These are phyloP conservation scores for Dinochytrium kinnereticum DNA, from an alignment of 371 early-diverging fungal genomes.

Conservation along the genomic window DNA sequence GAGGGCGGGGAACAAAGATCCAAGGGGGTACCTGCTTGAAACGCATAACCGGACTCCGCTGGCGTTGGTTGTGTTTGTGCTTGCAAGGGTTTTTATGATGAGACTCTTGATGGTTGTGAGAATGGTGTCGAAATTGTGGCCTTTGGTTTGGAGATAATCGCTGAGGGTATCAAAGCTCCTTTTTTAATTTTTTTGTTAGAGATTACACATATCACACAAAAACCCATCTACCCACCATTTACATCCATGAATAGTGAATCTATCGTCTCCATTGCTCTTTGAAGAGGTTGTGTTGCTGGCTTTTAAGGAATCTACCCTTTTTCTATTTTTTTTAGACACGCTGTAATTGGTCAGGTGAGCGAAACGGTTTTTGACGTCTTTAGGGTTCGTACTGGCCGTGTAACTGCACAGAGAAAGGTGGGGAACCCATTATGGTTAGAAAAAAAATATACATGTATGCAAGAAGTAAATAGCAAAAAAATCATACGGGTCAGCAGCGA, in stretches of 20 bases:
- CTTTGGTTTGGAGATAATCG: constrained; percentile 33
- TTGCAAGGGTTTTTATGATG: constrained; percentile 42
- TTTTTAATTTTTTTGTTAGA: too few relatives aligned
- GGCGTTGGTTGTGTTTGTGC: constrained; percentile 35
- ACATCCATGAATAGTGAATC: not conserved
- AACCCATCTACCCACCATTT: too few relatives aligned
- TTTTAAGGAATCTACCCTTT: not conserved
- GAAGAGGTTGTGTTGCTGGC: not conserved
- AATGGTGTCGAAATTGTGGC: constrained; percentile 36
- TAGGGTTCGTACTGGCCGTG: constrained; percentile 24
- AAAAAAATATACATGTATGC: too few relatives aligned
- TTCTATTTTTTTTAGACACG: constrained; percentile 37
- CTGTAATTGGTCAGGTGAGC: constrained; percentile 49
- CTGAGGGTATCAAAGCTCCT: constrained; percentile 26
- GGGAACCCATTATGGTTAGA: too few relatives aligned
- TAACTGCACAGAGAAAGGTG: too few relatives aligned
- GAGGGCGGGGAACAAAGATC: too few relatives aligned
- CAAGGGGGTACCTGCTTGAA: constrained; percentile 27
- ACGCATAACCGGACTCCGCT: constrained; percentile 38
- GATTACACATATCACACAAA: too few relatives aligned
- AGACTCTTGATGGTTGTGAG: constrained; percentile 33
- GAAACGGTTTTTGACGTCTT: constrained; percentile 38
- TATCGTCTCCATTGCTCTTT: not conserved
- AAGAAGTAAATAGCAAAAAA: too few relatives aligned
- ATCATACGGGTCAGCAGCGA: constrained; percentile 44